These are phyloP conservation scores for Apophysomyces variabilis DNA, from an alignment of 371 early-diverging fungal species.

Conservation along the genomic window DNA sequence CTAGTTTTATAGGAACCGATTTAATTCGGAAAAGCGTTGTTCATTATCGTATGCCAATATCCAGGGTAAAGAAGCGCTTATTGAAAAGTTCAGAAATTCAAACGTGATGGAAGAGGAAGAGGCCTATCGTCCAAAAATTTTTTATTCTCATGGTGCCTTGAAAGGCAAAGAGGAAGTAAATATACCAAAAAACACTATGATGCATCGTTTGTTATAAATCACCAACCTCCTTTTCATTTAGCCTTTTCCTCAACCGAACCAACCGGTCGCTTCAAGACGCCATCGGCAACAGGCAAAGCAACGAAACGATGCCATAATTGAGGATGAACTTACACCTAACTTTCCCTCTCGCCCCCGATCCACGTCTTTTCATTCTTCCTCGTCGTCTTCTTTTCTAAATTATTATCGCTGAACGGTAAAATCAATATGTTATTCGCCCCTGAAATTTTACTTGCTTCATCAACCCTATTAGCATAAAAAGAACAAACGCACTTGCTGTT, in stretches of 20 bases:
- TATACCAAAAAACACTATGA: neutral
- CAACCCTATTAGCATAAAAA: too few relatives aligned
- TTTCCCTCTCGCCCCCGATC: neutral
- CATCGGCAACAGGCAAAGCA: conserved; percentile 11
- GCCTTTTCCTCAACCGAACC: conserved; percentile 16
- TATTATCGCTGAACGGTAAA: neutral
- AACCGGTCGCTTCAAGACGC: neutral
- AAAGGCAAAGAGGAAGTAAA: conserved; percentile 63
- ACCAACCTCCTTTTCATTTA: neutral
- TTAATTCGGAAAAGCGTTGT: conserved; percentile 89
- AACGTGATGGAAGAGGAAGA: conserved; percentile 78
- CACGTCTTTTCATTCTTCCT: too few relatives aligned
- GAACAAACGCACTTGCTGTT: too few relatives aligned
- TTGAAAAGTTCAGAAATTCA: conserved; percentile 88
- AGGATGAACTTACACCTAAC: neutral
- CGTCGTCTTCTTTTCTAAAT: neutral
- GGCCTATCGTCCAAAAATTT: conserved; percentile 78
- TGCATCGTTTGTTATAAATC: too few relatives aligned
- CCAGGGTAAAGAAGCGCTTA: conserved; percentile 81
- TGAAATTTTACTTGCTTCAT: neutral
- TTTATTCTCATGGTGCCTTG: conserved; percentile 63
- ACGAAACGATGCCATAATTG: neutral
- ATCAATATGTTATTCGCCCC: neutral
- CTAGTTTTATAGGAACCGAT: conserved; percentile 61
- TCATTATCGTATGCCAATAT: conserved; percentile 87